Conservation (phyloP, 306 rosid species). For the Castanea mollissima region DNA sequence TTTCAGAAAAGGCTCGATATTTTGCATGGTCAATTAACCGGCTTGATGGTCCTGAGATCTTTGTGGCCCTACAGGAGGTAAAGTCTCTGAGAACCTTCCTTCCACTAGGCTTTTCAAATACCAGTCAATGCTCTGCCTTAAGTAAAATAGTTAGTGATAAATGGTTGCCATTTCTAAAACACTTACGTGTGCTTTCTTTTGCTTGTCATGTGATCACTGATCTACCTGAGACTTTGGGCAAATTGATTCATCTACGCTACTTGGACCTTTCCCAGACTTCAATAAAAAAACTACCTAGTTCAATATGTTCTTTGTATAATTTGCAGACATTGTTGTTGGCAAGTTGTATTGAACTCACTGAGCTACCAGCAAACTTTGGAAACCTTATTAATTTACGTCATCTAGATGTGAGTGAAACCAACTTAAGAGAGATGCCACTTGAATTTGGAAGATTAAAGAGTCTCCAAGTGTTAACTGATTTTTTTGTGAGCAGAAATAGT, state of each 20-base stretch:
- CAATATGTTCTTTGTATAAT: not conserved
- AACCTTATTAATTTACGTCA: not conserved
- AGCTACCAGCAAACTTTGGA: not conserved
- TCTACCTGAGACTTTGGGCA: not conserved
- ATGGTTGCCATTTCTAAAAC: not conserved
- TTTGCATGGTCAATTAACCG: not conserved
- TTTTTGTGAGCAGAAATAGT: not conserved
- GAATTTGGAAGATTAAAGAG: not conserved
- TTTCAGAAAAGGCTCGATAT: constrained; percentile 5
- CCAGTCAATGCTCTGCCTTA: not conserved
- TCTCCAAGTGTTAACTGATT: not conserved
- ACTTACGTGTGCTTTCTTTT: constrained; percentile 4
- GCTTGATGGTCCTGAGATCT: not conserved
- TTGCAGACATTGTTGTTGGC: not conserved
- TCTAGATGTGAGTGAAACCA: constrained; percentile 5
- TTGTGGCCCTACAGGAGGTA: not conserved
- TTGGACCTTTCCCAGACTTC: constrained; percentile 2
- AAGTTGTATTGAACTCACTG: not conserved
- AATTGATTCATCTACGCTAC: constrained; percentile 1
- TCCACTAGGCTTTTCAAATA: not conserved
- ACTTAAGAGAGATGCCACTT: not conserved
- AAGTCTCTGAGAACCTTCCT: constrained; percentile 2
- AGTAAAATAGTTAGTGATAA: not conserved
- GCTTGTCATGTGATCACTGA: not conserved
- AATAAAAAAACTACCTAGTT: not conserved